Evolutionary conservation across 805 yeast genomes (phyloP).

Genomic region (Metschnikowia koreensis): DNA sequence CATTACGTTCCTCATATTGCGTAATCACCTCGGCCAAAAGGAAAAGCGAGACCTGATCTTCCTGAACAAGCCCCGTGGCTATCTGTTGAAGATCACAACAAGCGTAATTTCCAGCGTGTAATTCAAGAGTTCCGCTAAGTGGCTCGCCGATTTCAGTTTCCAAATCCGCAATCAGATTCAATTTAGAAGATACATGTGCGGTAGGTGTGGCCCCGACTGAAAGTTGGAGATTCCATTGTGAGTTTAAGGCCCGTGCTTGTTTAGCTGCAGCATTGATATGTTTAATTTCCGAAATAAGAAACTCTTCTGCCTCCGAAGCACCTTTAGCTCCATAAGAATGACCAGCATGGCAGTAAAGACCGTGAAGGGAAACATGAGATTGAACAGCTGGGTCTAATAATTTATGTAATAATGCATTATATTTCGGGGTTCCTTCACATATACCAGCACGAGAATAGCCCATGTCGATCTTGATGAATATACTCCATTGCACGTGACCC

Average conservation of each 20-base stretch:
- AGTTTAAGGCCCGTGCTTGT: slow-evolving; percentile 34
- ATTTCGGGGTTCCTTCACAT: neutral
- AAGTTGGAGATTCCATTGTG: slow-evolving; percentile 42
- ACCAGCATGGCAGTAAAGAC: slow-evolving; percentile 80
- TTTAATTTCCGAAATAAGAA: slow-evolving; percentile 54
- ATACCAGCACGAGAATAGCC: slow-evolving; percentile 74
- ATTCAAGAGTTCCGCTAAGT: slow-evolving; percentile 49
- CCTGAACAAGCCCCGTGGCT: slow-evolving; percentile 53
- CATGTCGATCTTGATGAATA: slow-evolving; percentile 67
- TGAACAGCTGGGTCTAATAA: neutral
- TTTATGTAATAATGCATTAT: slow-evolving; percentile 26
- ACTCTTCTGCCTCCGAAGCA: slow-evolving; percentile 45
- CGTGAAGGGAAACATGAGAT: slow-evolving; percentile 48
- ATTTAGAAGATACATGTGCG: slow-evolving; percentile 52
- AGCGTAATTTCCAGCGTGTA: slow-evolving; percentile 82
- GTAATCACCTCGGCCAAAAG: slow-evolving; percentile 37
- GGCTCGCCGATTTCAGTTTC: slow-evolving; percentile 19
- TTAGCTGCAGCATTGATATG: slow-evolving; percentile 56
- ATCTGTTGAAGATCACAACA: slow-evolving; percentile 75
- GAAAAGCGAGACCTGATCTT: slow-evolving; percentile 18
- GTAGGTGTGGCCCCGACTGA: slow-evolving; percentile 87
- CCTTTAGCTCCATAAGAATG: slow-evolving; percentile 58
- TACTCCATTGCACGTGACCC: slow-evolving; percentile 48
- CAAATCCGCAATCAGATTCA: slow-evolving; percentile 22
- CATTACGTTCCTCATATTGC: slow-evolving; percentile 55